Conservation (phyloP, 768 basidiomycete genomes). For the Boletus rex-veris region DNA sequence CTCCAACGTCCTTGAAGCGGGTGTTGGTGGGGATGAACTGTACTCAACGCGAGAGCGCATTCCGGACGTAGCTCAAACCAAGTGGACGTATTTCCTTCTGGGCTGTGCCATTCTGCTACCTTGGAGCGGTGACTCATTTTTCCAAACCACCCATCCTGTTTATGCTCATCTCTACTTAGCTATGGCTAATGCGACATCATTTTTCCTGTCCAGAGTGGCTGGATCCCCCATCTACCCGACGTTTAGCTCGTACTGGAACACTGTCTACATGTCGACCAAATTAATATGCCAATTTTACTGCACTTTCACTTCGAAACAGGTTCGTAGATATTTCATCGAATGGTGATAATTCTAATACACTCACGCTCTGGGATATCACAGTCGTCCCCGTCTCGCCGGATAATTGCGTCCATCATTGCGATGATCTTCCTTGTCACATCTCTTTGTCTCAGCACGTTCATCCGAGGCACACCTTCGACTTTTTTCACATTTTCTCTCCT, state of each 20-base stretch:
- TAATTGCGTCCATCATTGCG: background rate
- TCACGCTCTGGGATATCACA: background rate
- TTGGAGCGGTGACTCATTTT: background rate
- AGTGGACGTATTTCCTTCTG: constrained; percentile 1
- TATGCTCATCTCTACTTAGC: background rate
- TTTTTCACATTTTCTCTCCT: background rate
- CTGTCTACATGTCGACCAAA: background rate
- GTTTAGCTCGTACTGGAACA: background rate
- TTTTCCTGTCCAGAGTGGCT: background rate
- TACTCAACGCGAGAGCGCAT: background rate
- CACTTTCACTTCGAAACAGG: background rate
- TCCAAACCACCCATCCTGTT: background rate
- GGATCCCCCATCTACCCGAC: background rate
- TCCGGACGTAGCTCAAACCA: background rate
- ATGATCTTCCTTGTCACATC: background rate
- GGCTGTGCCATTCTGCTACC: background rate
- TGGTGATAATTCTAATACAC: background rate
- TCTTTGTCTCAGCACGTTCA: background rate
- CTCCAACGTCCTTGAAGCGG: background rate
- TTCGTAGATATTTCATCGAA: background rate
- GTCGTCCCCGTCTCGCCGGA: background rate
- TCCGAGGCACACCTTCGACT: background rate
- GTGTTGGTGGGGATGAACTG: background rate
- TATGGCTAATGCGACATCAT: background rate
- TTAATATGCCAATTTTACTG: background rate